Evolutionary conservation across 352 stramenopile genomes (phyloP).

Genomic region (Phytophthora vignae): DNA sequence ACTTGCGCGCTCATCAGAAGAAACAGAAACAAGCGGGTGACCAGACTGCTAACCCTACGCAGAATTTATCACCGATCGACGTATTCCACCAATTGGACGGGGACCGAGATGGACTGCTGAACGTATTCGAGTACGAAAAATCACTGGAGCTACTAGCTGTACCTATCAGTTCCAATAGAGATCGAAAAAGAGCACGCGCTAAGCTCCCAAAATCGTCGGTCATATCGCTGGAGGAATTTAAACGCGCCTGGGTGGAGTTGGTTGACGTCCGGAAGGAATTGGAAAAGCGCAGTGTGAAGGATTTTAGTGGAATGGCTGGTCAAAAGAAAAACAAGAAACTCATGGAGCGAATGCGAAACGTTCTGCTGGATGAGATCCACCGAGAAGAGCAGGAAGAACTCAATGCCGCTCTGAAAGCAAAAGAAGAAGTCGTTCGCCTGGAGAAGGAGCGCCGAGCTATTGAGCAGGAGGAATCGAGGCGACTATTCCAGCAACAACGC

Average conservation of each 20-base stretch:
- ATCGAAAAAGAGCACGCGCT: slow-evolving; percentile 25
- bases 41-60: slow-evolving; percentile 1
- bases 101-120: slow-evolving; percentile 67
- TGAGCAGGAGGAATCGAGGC: slow-evolving; percentile 56
- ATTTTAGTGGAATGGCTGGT: not conserved
- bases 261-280: slow-evolving; percentile 58
- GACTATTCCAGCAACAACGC: slow-evolving; percentile 57
- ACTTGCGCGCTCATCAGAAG: slow-evolving; percentile 46
- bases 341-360: slow-evolving; percentile 34
- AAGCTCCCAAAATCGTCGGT: slow-evolving; percentile 46
- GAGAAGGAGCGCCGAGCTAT: slow-evolving; percentile 54
- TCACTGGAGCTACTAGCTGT: slow-evolving; percentile 61
- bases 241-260: slow-evolving; percentile 58
- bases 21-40: slow-evolving; percentile 9
- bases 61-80: slow-evolving; percentile 55
- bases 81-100: slow-evolving; percentile 70
- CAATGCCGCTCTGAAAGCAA: slow-evolving; percentile 51
- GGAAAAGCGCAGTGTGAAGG: slow-evolving; percentile 38
- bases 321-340: slow-evolving; percentile 28
- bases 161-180: slow-evolving; percentile 14
- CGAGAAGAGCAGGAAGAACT: slow-evolving; percentile 62
- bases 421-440: slow-evolving; percentile 59
- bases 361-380: slow-evolving; percentile 48
- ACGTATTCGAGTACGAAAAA: slow-evolving; percentile 75
- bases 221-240: slow-evolving; percentile 66